phyloP scores from a whole-genome alignment of 2,329 filamentous ascomycete genomes.

The Pestalotiopsis sp. region DNA sequence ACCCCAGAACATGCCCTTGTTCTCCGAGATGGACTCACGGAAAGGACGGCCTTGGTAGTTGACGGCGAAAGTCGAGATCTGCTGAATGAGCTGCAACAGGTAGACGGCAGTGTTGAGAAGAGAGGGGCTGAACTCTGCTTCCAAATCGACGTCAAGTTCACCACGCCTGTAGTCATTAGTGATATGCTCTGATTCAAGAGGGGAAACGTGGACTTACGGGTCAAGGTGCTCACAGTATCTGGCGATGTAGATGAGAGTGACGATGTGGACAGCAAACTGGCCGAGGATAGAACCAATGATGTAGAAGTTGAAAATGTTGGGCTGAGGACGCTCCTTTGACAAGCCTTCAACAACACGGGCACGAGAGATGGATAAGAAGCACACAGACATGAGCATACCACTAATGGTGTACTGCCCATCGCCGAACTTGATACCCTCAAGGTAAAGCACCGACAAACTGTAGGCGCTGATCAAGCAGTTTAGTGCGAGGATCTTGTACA shows the following conservation, averaged over 20 bases:
- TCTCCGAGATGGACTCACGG: conserved; percentile 92
- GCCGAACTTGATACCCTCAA: conserved; percentile 98
- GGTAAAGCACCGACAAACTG: conserved; percentile 91
- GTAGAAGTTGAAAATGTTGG: conserved; percentile 98
- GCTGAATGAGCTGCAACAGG: conserved; percentile 95
- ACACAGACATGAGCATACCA: conserved; percentile 99
- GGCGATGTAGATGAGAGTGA: conserved; percentile 90
- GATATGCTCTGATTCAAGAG: background rate
- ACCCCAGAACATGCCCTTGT: conserved; percentile 97
- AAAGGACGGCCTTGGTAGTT: conserved; percentile 99
- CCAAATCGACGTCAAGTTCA: conserved; percentile 73
- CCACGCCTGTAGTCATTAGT: conserved; percentile 39
- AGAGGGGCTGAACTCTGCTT: conserved; percentile 91
- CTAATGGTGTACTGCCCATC: conserved; percentile 98
- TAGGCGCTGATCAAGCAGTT: conserved; percentile 99
- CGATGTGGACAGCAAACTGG: conserved; percentile 95
- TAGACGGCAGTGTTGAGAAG: conserved; percentile 97
- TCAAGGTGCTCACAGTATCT: conserved; percentile 83
- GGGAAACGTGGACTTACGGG: conserved; percentile 62
- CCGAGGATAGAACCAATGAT: conserved; percentile 97
- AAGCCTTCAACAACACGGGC: conserved; percentile 93
- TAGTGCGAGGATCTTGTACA: conserved; percentile 99
- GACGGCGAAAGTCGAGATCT: conserved; percentile 98
- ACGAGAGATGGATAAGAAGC: conserved; percentile 97
- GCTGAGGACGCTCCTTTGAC: conserved; percentile 95